Evolutionary conservation across 2,329 filamentous ascomycete species (phyloP).

Genomic region (Diaporthe aspalathi): DNA sequence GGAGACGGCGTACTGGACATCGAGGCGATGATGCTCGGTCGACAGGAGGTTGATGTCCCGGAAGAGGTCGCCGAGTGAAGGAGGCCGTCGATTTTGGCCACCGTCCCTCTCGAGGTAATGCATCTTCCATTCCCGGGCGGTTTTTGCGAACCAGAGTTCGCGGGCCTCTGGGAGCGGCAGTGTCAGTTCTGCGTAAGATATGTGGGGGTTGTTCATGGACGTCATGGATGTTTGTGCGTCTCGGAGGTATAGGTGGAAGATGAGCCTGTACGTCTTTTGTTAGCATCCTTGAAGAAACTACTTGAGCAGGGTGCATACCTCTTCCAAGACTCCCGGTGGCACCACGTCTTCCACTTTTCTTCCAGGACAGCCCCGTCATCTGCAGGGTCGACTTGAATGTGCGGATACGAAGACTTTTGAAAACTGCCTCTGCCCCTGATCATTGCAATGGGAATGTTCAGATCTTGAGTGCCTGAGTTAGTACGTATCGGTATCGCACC

Average conservation of each 20-base stretch:
- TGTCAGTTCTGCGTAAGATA: constrained; percentile 76
- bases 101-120: constrained; percentile 60
- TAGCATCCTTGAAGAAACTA: not conserved
- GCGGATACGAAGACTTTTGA: constrained; percentile 64
- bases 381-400: constrained; percentile 60
- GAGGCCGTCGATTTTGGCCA: constrained; percentile 55
- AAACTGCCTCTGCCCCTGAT: constrained; percentile 69
- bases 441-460: constrained; percentile 52
- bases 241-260: constrained; percentile 72
- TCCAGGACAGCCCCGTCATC: constrained; percentile 69
- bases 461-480: constrained; percentile 38
- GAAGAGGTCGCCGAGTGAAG: constrained; percentile 66
- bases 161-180: constrained; percentile 72
- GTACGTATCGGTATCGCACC: not conserved
- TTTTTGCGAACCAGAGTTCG: constrained; percentile 73
- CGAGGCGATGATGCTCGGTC: constrained; percentile 61
- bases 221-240: constrained; percentile 77
- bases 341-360: constrained; percentile 74
- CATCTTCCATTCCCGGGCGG: constrained; percentile 73
- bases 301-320: constrained; percentile 51
- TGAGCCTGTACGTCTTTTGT: constrained; percentile 57
- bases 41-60: constrained; percentile 66
- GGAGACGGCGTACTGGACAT: constrained; percentile 66
- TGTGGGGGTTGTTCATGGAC: constrained; percentile 70
- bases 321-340: constrained; percentile 74